A percentile compares a stretch with the other conserved stretches of the same genome.
Conservation (phyloP, 2,329 filamentous ascomycete genomes). For the Cordyceps sp. region DNA sequence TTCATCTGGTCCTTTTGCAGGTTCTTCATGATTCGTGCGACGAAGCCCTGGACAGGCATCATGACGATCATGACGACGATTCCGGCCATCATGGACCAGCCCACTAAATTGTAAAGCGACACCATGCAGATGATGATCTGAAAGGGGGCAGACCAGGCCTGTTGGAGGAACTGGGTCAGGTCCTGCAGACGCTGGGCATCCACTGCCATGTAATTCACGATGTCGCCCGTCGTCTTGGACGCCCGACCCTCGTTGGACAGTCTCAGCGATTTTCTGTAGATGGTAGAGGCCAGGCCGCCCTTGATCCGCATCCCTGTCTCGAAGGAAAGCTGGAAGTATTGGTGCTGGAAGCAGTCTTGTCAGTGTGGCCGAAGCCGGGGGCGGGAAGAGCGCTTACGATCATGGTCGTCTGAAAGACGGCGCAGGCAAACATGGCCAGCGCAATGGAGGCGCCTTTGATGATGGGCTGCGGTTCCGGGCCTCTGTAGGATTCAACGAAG, state of each 20-base stretch:
- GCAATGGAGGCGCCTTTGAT: conserved; percentile 78
- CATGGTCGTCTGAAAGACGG: conserved; percentile 71
- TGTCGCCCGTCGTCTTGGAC: conserved; percentile 84
- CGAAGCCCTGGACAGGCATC: conserved; percentile 89
- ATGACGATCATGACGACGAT: conserved; percentile 92
- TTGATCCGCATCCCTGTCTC: conserved; percentile 96
- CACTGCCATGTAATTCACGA: conserved; percentile 98
- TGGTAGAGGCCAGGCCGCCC: conserved; percentile 71
- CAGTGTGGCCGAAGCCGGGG: background rate
- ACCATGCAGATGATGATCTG: conserved; percentile 94
- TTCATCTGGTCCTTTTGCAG: conserved; percentile 97
- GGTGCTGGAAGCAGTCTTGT: conserved; percentile 33
- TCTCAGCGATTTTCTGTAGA: conserved; percentile 80
- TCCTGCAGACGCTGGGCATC: conserved; percentile 93
- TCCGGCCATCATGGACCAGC: conserved; percentile 87
- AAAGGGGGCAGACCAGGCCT: conserved; percentile 92
- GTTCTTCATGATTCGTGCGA: conserved; percentile 84
- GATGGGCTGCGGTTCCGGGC: conserved; percentile 51
- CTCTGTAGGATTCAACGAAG: conserved; percentile 67
- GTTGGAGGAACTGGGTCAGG: conserved; percentile 85
- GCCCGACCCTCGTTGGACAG: conserved; percentile 87
- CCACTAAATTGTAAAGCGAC: conserved; percentile 88
- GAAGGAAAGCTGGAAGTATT: conserved; percentile 93
- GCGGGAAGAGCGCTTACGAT: conserved; percentile 27
- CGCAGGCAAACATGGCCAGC: conserved; percentile 79